Base-by-base conservation (phyloP, 768 basidiomycete genomes). In the Hirschioporus abietinus region DNA sequence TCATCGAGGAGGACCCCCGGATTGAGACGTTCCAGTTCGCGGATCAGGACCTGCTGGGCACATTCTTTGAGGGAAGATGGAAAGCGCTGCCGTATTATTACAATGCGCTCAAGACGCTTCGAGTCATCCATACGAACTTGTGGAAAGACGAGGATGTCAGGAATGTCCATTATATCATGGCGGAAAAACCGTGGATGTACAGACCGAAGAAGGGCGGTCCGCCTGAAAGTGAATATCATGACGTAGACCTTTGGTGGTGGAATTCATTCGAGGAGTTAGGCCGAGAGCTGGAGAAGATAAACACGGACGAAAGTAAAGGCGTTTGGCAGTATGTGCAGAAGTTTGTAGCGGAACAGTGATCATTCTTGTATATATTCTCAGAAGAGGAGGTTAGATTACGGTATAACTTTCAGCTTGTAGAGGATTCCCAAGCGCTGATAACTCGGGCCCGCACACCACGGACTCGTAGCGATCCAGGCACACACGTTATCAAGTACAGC, bases 21-120 rank as follows among this genome's bases (percentile, higher is more conserved):
- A 78, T 91, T 7, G 66, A 81, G 3, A 78, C 79, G 0, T 88
- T 84, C 79, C 76, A 75, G 23, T 97, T 98, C 75, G 88, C 94
- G 0, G 96, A 99, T 76, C 96, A 99, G 76, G 96, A 99, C 71
- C 83, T 97, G 34, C 85, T 98, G 35, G 84, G 95, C 0, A 84
- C 83, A 27, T 86, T 87, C 73, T 99, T 96, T 80, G 76, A 82
- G 65, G 90, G 89, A 20, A 87, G 76, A 73, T 95, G 93, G 92
- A 83, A 80, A 64, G 88, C 92, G 5, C 77, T 96, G 57, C 85
- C 88, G 0, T 97, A 92, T 87, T 87, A 87, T 68, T 96, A 95
- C 76, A 99, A 99, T 71, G 95, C 95, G 0, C 82, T 99, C 69
- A 95, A 94, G 78, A 92, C 95, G 23, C 76, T 94, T 70, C 83